Conservation (phyloP, 2,329 filamentous ascomycete genomes). For the Aspergillus sp. region DNA sequence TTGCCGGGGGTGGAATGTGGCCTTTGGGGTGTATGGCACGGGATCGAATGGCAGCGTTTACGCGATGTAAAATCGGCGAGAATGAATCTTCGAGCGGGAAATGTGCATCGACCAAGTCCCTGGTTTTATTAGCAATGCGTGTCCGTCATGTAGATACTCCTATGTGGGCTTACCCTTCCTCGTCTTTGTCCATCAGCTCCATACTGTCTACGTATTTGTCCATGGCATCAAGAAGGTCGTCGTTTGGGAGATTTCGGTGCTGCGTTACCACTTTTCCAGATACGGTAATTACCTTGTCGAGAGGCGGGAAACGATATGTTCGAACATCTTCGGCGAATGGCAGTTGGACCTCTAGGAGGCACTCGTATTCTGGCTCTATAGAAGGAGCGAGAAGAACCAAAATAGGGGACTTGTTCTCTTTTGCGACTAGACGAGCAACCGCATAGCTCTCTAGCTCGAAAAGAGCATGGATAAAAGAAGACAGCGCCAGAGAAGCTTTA, state of each 20-base stretch:
- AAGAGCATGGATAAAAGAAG: constrained; percentile 84
- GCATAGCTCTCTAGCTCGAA: constrained; percentile 83
- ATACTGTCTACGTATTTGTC: constrained; percentile 88
- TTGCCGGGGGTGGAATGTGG: constrained; percentile 60
- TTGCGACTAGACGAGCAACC: constrained; percentile 78
- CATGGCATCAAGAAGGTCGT: constrained; percentile 77
- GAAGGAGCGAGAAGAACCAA: constrained; percentile 77
- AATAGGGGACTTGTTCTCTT: constrained; percentile 75
- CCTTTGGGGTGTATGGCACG: constrained; percentile 73
- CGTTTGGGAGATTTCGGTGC: constrained; percentile 77
- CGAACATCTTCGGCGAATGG: constrained; percentile 93
- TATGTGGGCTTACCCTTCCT: constrained; percentile 63
- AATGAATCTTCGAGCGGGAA: constrained; percentile 76
- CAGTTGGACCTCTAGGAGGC: constrained; percentile 82
- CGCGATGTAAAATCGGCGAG: constrained; percentile 81
- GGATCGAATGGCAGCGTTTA: constrained; percentile 81
- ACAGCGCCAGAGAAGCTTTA: constrained; percentile 80
- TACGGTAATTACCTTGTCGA: constrained; percentile 85
- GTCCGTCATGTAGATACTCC: background rate
- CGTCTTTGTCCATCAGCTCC: constrained; percentile 75
- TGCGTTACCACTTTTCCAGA: constrained; percentile 76
- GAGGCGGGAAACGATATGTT: constrained; percentile 84
- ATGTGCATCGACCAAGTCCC: constrained; percentile 63
- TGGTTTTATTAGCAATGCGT: constrained; percentile 24
- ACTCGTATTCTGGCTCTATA: constrained; percentile 77